phyloP scores from a whole-genome alignment of 1,284 basidiomycete species.

The Irpex sp. region DNA sequence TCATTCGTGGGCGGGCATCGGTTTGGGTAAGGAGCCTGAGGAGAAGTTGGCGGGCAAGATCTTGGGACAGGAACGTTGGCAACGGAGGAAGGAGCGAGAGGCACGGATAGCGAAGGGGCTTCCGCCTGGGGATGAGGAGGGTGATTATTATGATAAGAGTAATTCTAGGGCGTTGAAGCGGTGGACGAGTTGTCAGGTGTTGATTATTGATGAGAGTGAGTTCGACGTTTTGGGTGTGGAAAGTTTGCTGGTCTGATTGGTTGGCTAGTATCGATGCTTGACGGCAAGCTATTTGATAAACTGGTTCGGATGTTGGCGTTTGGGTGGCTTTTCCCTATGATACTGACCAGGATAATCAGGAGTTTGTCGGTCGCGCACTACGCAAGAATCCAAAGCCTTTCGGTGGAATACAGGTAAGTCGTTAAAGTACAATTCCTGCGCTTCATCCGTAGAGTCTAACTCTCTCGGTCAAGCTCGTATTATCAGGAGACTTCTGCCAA shows the following conservation, averaged over 20 bases:
- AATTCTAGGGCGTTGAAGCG: conserved; percentile 27
- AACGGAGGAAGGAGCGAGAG: conserved; percentile 42
- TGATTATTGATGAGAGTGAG: conserved; percentile 74
- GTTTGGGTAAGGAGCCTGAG: conserved; percentile 71
- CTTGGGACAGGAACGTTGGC: conserved; percentile 28
- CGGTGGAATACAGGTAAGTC: conserved; percentile 67
- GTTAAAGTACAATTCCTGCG: neutral
- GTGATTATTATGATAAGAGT: conserved; percentile 7
- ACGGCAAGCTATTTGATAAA: conserved; percentile 63
- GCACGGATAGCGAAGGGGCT: neutral
- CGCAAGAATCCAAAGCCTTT: conserved; percentile 54
- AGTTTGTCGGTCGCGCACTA: conserved; percentile 48
- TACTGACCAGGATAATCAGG: conserved; percentile 18
- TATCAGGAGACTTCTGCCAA: conserved; percentile 82
- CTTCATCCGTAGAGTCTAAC: neutral
- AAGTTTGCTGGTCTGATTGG: neutral
- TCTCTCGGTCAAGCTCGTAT: conserved; percentile 45
- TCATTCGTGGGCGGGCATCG: conserved; percentile 91
- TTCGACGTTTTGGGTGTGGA: neutral
- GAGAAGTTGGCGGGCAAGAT: conserved; percentile 69
- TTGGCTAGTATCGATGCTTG: conserved; percentile 53
- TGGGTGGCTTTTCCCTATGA: neutral
- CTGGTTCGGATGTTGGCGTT: conserved; percentile 34
- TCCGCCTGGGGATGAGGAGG: conserved; percentile 8
- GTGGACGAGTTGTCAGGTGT: conserved; percentile 49